These are phyloP conservation scores for Athelia sp. DNA, from an alignment of 1,284 basidiomycete species.

Conservation along the genomic window DNA sequence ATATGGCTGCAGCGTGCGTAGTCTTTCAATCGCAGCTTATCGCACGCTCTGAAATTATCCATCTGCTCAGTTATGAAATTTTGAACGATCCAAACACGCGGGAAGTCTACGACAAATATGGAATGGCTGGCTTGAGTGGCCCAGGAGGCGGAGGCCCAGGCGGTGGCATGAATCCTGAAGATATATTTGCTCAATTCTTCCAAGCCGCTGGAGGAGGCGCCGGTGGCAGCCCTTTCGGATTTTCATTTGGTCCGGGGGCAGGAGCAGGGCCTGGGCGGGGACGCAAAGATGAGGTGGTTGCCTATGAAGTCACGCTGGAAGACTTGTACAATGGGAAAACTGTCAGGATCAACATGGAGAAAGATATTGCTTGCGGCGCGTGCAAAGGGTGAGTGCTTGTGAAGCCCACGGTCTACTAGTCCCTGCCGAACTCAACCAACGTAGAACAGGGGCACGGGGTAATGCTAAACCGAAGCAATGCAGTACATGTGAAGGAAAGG, in stretches of 20 bases:
- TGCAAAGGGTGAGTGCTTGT: slow-evolving; percentile 70
- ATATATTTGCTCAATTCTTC: slow-evolving; percentile 80
- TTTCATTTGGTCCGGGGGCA: slow-evolving; percentile 46
- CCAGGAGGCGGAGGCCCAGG: slow-evolving; percentile 26
- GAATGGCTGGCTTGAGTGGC: slow-evolving; percentile 63
- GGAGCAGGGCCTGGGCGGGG: slow-evolving; percentile 35
- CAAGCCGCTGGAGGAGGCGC: slow-evolving; percentile 35
- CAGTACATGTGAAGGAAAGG: slow-evolving; percentile 80
- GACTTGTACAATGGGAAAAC: slow-evolving; percentile 92
- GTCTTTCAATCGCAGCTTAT: slow-evolving; percentile 5
- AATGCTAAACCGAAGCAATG: slow-evolving; percentile 81
- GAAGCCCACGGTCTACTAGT: slow-evolving; percentile 2
- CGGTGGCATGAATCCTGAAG: slow-evolving; percentile 55
- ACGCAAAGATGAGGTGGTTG: slow-evolving; percentile 69
- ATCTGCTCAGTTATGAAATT: slow-evolving; percentile 72
- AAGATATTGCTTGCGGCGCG: slow-evolving; percentile 71
- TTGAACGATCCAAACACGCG: slow-evolving; percentile 76
- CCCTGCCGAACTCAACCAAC: slow-evolving; percentile 9
- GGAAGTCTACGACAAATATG: slow-evolving; percentile 77
- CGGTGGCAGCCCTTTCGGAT: slow-evolving; percentile 50
- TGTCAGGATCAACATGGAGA: slow-evolving; percentile 87
- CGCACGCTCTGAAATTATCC: slow-evolving; percentile 2
- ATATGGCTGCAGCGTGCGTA: slow-evolving; percentile 80
- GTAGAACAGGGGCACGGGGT: slow-evolving; percentile 75
- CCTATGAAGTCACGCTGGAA: slow-evolving; percentile 85